These are phyloP conservation scores for Solanum pennellii DNA, from an alignment of 257 asterid genomes.

Conservation along the genomic window DNA sequence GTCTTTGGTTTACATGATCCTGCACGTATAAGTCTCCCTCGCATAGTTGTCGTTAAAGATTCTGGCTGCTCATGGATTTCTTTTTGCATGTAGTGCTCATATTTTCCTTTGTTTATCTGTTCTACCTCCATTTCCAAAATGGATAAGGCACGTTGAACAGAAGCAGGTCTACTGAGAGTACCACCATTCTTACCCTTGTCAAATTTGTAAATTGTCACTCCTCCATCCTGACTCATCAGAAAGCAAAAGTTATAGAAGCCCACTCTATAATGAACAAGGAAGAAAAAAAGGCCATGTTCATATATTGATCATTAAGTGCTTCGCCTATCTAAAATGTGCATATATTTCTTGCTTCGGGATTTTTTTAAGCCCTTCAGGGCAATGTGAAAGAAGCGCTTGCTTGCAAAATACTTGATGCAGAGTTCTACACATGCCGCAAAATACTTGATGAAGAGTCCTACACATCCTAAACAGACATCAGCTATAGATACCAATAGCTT, in stretches of 20 bases:
- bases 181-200: slow-evolving; percentile 50
- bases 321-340: background rate
- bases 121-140: slow-evolving; percentile 95
- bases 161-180: slow-evolving; percentile 55
- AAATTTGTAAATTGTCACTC: slow-evolving; percentile 74
- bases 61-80: slow-evolving; percentile 98
- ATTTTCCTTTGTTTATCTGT: slow-evolving; percentile 91
- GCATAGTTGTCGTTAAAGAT: slow-evolving; percentile 87
- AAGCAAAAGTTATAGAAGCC: background rate
- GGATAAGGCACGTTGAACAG: slow-evolving; percentile 91
- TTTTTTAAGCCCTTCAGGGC: background rate
- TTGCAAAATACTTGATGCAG: background rate
- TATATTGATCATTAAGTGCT: background rate
- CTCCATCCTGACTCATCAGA: slow-evolving; percentile 64
- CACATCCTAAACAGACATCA: background rate
- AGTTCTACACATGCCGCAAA: background rate
- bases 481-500: background rate
- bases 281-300: background rate
- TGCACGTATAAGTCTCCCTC: slow-evolving; percentile 94
- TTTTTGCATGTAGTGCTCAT: slow-evolving; percentile 96
- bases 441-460: background rate
- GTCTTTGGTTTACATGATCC: slow-evolving; percentile 82
- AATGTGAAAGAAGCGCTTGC: background rate
- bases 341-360: background rate
- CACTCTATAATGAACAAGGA: background rate